Evolutionary conservation across 176 grass and related monocot species (phyloP).

Genomic region (Aegilops umbellulata): DNA sequence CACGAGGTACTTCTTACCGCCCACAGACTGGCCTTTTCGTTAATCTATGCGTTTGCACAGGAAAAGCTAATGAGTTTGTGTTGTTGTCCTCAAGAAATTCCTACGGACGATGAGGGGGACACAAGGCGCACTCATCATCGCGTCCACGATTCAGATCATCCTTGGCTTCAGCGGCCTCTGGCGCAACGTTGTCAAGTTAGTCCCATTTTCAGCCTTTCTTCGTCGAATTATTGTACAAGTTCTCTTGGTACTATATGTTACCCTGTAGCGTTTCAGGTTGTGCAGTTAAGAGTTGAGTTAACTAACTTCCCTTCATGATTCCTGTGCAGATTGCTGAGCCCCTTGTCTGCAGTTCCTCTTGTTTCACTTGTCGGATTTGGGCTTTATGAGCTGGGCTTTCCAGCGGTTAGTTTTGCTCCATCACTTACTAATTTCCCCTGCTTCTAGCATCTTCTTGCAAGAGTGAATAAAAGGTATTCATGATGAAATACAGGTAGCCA

Average conservation of each 20-base stretch:
- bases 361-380: constrained; percentile 86
- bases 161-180: constrained; percentile 98
- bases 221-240: background rate
- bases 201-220: background rate
- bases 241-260: background rate
- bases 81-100: constrained; percentile 69
- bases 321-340: constrained; percentile 67
- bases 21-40: background rate
- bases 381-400: constrained; percentile 97
- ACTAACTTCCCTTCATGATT: background rate
- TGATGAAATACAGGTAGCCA: constrained; percentile 62
- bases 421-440: background rate
- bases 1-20: constrained; percentile 52
- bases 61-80: constrained; percentile 21
- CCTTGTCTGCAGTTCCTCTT: constrained; percentile 81
- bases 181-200: constrained; percentile 83
- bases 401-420: constrained; percentile 59
- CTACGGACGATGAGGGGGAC: constrained; percentile 77
- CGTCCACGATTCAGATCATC: constrained; percentile 88
- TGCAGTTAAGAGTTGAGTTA: background rate
- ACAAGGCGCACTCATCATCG: constrained; percentile 81
- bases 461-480: background rate
- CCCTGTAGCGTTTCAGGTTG: background rate
- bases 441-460: background rate
- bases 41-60: background rate